Evolutionary conservation across 2,329 filamentous ascomycete genomes (phyloP).

Genomic region (Nemania abortiva): DNA sequence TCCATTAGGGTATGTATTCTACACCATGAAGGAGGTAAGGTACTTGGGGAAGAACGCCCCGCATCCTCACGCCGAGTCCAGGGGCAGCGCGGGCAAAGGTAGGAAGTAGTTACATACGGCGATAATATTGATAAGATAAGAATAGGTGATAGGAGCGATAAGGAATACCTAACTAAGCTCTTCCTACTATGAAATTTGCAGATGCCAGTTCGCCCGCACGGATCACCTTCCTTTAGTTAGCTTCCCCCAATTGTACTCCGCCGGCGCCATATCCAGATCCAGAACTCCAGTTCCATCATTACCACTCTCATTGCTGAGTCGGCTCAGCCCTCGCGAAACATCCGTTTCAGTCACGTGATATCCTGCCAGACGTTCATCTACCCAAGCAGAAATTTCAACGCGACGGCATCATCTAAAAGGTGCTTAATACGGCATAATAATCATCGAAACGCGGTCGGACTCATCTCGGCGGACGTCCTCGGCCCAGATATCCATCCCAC

Average conservation of each 20-base stretch:
- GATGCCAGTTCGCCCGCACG: slow-evolving; percentile 10
- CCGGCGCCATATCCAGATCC: neutral
- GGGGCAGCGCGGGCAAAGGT: too few species aligned
- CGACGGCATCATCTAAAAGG: slow-evolving; percentile 48
- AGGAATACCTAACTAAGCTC: slow-evolving; percentile 1
- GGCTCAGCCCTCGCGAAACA: slow-evolving; percentile 20
- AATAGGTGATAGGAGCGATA: neutral
- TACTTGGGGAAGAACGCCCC: too few species aligned
- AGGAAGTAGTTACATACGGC: too few species aligned
- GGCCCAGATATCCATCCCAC: slow-evolving; percentile 16
- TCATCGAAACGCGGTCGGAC: slow-evolving; percentile 46
- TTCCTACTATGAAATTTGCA: neutral
- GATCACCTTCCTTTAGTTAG: slow-evolving; percentile 15
- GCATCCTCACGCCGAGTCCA: too few species aligned
- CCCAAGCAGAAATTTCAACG: slow-evolving; percentile 47
- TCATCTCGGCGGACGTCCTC: slow-evolving; percentile 43
- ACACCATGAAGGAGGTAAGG: too few species aligned
- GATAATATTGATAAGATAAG: too few species aligned
- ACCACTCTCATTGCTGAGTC: slow-evolving; percentile 21
- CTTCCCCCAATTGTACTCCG: slow-evolving; percentile 9
- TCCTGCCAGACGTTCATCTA: slow-evolving; percentile 41
- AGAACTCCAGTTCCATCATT: slow-evolving; percentile 30
- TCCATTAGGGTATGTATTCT: too few species aligned
- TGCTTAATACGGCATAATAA: slow-evolving; percentile 42
- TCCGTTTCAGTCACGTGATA: slow-evolving; percentile 49